Percentiles rank a stretch among this genome's conserved stretches.
Evolutionary conservation across 2,329 filamentous ascomycete genomes (phyloP).

Genomic region (Calonectria montana): DNA sequence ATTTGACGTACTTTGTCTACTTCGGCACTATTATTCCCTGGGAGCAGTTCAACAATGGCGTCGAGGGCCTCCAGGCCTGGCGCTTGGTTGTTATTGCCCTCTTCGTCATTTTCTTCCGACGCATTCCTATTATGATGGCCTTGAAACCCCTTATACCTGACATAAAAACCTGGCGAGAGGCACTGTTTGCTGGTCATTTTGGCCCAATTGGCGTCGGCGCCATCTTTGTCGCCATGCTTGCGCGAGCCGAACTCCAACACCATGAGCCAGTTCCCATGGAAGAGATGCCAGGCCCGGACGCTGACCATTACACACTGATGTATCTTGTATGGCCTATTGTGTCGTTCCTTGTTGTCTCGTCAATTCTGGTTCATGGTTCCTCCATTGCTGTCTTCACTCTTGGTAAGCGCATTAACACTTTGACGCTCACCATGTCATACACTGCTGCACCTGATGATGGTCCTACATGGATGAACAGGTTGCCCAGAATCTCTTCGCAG

Average conservation of each 20-base stretch:
- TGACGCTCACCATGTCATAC: slow-evolving; percentile 96
- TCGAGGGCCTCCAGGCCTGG: slow-evolving; percentile 85
- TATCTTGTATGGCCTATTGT: slow-evolving; percentile 95
- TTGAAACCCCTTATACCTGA: slow-evolving; percentile 95
- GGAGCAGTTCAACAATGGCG: slow-evolving; percentile 84
- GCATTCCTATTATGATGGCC: slow-evolving; percentile 92
- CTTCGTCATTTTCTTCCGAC: slow-evolving; percentile 93
- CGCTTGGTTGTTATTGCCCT: slow-evolving; percentile 92
- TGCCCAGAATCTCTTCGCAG: slow-evolving; percentile 76
- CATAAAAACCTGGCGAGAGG: slow-evolving; percentile 97
- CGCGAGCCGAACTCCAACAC: slow-evolving; percentile 89
- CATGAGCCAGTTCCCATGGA: slow-evolving; percentile 79
- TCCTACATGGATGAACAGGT: slow-evolving; percentile 92
- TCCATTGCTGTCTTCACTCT: slow-evolving; percentile 97
- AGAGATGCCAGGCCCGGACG: slow-evolving; percentile 64
- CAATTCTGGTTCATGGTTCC: slow-evolving; percentile 96
- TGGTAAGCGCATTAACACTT: slow-evolving; percentile 96
- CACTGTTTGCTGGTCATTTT: slow-evolving; percentile 96
- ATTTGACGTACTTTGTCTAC: slow-evolving; percentile 98
- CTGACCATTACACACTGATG: slow-evolving; percentile 76
- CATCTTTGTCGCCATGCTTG: slow-evolving; percentile 93
- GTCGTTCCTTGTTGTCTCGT: slow-evolving; percentile 92
- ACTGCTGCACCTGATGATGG: slow-evolving; percentile 90
- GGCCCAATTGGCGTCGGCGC: slow-evolving; percentile 97
- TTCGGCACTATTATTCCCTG: slow-evolving; percentile 97